Evolutionary conservation across 345 rosid species (phyloP), one percentile per base, ranked within the genome.

Genomic region (Brassica nigra): DNA sequence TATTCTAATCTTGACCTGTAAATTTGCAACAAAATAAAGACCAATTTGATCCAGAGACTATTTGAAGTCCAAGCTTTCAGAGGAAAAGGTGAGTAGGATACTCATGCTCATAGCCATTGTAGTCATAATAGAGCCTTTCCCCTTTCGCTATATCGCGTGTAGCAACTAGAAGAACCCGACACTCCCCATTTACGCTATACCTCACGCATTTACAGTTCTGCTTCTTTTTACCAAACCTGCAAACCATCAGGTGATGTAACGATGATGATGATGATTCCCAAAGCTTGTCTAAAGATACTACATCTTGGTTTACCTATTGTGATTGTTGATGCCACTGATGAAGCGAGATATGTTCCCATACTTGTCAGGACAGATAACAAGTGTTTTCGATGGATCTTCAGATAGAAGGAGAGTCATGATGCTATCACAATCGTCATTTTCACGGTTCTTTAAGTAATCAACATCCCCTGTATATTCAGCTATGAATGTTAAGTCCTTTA

Each of bases 191-290:
- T 55, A 90, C 87, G 84, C 81, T 82, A 81, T 88, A 94, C 84
- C 98, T 92, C 87, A 94, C 97, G 77, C 97, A 94, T 78, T 94
- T 94, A 81, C 94, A 88, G 78, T 94, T 94, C 89, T 89, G 97
- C 88, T 94, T 94, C 92, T 87, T 90, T 87, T 83, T 94, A 76
- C 95, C 89, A 57, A 87, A 91, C 87, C 95, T 94, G 97, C 90
- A 87, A 14, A 75, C 68, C 34, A 76, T 1, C 10, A 23, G 27
- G 27, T 23, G 2, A 62, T 62, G 71, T 30, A 6, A 47, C 14
- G 54, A 52, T n/a, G 57, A 62, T 62, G 36, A 65, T 37, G 15
- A 54, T 3, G 27, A 23, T 15, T 18, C 9, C 59, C 2, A 54
- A 54, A n/a, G 52, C 18, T 18, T 18, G 18, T 18, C 18, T 18